phyloP scores from a whole-genome alignment of 2,329 filamentous ascomycete genomes.

The Epichloe sylvatica region DNA sequence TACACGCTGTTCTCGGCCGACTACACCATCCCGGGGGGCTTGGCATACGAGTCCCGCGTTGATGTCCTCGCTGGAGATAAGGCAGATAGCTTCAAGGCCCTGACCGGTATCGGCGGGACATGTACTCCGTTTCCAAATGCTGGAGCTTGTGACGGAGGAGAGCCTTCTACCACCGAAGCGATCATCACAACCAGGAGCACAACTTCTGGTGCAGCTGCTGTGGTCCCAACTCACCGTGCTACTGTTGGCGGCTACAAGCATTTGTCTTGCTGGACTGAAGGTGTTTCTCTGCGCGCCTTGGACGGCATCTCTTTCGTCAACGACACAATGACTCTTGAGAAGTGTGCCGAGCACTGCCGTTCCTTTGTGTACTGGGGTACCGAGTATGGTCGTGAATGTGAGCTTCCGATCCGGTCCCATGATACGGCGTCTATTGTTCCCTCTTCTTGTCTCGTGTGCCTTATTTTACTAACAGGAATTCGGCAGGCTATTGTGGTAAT shows the following conservation, averaged over 20 bases:
- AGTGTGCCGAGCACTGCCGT: slow-evolving; percentile 32
- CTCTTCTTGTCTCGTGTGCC: neutral
- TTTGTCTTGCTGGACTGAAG: slow-evolving; percentile 37
- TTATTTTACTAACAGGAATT: neutral
- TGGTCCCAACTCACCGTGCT: slow-evolving; percentile 21
- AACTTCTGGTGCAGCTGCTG: slow-evolving; percentile 14
- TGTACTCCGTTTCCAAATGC: slow-evolving; percentile 28
- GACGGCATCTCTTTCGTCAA: slow-evolving; percentile 25
- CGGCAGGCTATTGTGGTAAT: slow-evolving; percentile 34
- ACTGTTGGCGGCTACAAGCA: slow-evolving; percentile 30
- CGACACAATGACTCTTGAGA: slow-evolving; percentile 36
- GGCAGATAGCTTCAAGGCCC: slow-evolving; percentile 35
- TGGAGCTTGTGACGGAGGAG: slow-evolving; percentile 13
- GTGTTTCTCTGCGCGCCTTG: slow-evolving; percentile 29
- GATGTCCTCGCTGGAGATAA: slow-evolving; percentile 29
- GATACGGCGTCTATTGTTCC: neutral
- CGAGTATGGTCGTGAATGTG: slow-evolving; percentile 38
- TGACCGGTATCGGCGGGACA: slow-evolving; percentile 27
- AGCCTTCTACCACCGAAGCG: neutral
- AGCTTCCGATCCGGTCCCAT: slow-evolving; percentile 8
- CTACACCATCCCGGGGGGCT: slow-evolving; percentile 29
- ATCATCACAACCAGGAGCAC: slow-evolving; percentile 9
- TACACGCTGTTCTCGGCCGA: slow-evolving; percentile 35
- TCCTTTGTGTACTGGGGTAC: slow-evolving; percentile 35
- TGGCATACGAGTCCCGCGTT: slow-evolving; percentile 30